A percentile compares a stretch with the other conserved stretches of the same genome.
phyloP scores from a whole-genome alignment of 176 grass and related monocot genomes.

The Rhynchospora tenuis region DNA sequence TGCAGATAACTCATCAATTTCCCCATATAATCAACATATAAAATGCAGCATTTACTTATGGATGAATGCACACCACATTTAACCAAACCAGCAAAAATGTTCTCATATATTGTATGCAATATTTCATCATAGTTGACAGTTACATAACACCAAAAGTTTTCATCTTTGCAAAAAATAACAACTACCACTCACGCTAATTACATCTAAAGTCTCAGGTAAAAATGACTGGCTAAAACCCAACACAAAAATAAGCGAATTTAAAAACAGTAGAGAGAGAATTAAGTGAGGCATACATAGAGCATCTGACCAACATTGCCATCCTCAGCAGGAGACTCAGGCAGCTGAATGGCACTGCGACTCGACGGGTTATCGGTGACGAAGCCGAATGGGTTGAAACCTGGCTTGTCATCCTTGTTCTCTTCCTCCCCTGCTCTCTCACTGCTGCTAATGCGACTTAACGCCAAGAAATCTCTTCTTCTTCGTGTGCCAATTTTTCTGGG shows the following conservation, averaged over 20 bases:
- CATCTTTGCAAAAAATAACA: no score
- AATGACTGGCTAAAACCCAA: no score
- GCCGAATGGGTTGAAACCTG: conserved; percentile 77
- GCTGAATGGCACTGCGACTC: conserved; percentile 72
- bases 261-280: background rate
- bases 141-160: no score
- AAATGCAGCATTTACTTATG: background rate
- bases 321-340: conserved; percentile 69
- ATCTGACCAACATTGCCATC: conserved; percentile 97
- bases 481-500: background rate
- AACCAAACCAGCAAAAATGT: no score
- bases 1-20: background rate
- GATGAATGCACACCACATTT: background rate
- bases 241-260: background rate
- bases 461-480: background rate
- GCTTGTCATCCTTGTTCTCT: background rate
- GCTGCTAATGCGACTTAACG: conserved; percentile 23
- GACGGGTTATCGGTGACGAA: conserved; percentile 92
- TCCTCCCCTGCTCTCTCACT: conserved; percentile 8
- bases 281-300: conserved; percentile 61
- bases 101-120: no score
- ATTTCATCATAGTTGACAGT: no score
- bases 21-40: background rate
- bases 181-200: background rate
- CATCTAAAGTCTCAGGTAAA: background rate